Percentiles rank a stretch among this genome's conserved stretches.
phyloP scores from a whole-genome alignment of 371 early-diverging fungal genomes.

The Funneliformis caledonium region DNA sequence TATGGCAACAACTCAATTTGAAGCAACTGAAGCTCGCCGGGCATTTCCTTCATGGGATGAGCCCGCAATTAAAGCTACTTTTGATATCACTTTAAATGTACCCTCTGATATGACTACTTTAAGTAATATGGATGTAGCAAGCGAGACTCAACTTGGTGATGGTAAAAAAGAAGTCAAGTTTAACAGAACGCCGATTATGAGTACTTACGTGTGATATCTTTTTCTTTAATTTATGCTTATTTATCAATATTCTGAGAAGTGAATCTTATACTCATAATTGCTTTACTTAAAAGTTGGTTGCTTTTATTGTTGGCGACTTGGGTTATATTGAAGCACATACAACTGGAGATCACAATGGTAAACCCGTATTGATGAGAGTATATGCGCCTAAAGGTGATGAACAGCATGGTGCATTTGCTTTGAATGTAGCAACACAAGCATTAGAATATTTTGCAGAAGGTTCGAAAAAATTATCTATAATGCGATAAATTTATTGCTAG shows the following conservation, averaged over 20 bases:
- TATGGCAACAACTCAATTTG: conserved; percentile 91
- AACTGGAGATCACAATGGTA: conserved; percentile 64
- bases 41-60: conserved; percentile 95
- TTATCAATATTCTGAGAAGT: too few species aligned
- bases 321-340: conserved; percentile 83
- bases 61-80: conserved; percentile 91
- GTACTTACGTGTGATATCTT: conserved; percentile 68
- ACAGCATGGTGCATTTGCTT: conserved; percentile 78
- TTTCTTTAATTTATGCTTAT: too few species aligned
- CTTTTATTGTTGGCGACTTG: conserved; percentile 89
- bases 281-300: conserved; percentile 66
- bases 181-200: conserved; percentile 87
- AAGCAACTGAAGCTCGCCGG: conserved; percentile 88
- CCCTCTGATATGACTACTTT: conserved; percentile 72
- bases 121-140: conserved; percentile 82
- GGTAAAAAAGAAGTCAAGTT: conserved; percentile 67
- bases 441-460: conserved; percentile 79
- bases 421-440: conserved; percentile 71
- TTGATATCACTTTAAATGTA: conserved; percentile 78
- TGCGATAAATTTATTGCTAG: neutral
- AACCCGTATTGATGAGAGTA: conserved; percentile 72
- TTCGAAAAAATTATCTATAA: neutral
- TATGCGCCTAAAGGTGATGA: conserved; percentile 75
- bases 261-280: neutral
- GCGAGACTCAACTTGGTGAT: conserved; percentile 45